Evolutionary conservation across 306 rosid species (phyloP), one percentile per base, ranked within the genome.

Genomic region (Trifolium repens): DNA sequence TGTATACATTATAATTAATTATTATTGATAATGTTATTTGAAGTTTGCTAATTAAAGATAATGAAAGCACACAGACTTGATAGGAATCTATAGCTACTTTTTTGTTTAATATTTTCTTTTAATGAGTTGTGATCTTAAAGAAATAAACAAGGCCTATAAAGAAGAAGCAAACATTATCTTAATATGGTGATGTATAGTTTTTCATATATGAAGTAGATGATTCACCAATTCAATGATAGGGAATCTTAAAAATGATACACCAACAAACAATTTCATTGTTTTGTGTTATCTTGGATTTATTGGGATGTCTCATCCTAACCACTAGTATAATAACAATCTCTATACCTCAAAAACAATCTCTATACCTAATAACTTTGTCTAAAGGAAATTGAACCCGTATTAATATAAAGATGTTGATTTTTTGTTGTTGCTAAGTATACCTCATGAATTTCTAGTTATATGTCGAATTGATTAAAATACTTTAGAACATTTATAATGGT

Each of bases 201-300:
- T 82, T 82, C n/a, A 26, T 42, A 60, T n/a, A 42, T 27, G 82
- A 73, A 75, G 69, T 76, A 73, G 91, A 82, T 81, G 62, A 69
- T 69, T 70, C 80, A 80, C 85, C 90, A 81, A 83, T 82, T 83
- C 70, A 67, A 83, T 81, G 92, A 84, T 55, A 57, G 84, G 83
- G 87, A 88, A 84, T 86, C 85, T 55, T 72, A 83, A 86, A 85
- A 81, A 30, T 63, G 90, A 88, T 82, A 54, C 80, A 71, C 83
- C 87, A 90, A 86, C 90, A 1, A 84, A 83, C 83, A 63, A 47
- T 16, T 70, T 74, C 75, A 77, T 69, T 49, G 69, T 60, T 75
- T 37, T 2, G 19, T 67, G 37, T 58, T 68, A 58, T 68, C 16
- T 52, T 79, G 6, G 64, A 78, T 73, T 75, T 71, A 79, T 64